These are phyloP conservation scores for Acer campestre DNA, from an alignment of 345 rosid genomes.

Conservation along the genomic window DNA sequence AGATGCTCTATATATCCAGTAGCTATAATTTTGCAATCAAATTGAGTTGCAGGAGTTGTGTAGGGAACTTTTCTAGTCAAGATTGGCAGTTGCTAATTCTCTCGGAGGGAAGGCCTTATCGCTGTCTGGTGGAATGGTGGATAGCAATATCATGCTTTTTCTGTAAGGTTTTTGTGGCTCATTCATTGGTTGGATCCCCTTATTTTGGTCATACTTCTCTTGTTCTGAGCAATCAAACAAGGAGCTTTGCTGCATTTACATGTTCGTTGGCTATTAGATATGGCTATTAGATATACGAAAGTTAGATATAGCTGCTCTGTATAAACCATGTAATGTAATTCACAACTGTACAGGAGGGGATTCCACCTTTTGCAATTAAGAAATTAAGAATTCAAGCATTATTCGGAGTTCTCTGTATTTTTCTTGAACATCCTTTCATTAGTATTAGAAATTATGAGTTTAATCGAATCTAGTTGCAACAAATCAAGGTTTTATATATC, in stretches of 20 bases:
- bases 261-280: not conserved
- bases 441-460: too few relatives aligned
- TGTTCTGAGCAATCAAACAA: not conserved
- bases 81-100: slow-evolving; percentile 5
- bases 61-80: slow-evolving; percentile 3
- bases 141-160: not conserved
- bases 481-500: too few relatives aligned
- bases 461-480: too few relatives aligned
- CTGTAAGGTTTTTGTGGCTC: not conserved
- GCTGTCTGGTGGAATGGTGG: slow-evolving; percentile 14
- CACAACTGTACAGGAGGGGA: not conserved
- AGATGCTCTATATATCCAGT: not conserved
- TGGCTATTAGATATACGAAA: not conserved
- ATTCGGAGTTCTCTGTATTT: not conserved
- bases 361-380: not conserved
- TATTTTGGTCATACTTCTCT: not conserved
- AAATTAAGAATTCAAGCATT: not conserved
- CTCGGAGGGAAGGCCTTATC: slow-evolving; percentile 2
- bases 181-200: not conserved
- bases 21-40: slow-evolving; percentile 3
- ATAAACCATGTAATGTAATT: not conserved
- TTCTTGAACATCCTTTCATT: too few relatives aligned
- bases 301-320: not conserved
- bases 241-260: not conserved
- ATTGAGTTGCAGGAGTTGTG: slow-evolving; percentile 7